phyloP scores from a whole-genome alignment of 352 stramenopile genomes.

The Pythium pectinolyticum region DNA sequence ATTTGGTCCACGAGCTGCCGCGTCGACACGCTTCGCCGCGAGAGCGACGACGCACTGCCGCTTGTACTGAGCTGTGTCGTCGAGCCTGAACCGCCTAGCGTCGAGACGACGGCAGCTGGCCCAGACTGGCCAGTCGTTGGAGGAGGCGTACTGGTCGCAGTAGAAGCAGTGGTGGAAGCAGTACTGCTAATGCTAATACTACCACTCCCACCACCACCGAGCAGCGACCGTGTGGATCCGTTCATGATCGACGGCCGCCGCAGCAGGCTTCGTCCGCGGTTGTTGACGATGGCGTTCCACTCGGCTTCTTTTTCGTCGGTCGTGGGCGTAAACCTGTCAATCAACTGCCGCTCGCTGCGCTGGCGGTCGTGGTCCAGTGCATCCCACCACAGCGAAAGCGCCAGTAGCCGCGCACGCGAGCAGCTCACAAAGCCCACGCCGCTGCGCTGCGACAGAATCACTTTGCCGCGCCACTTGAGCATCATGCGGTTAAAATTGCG shows the following conservation, averaged over 20 bases:
- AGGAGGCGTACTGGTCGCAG: not conserved
- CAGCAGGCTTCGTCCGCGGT: conserved; percentile 4
- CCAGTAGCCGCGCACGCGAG: conserved; percentile 51
- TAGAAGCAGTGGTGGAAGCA: not conserved
- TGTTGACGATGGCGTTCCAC: conserved; percentile 31
- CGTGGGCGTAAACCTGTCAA: conserved; percentile 30
- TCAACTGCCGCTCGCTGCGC: conserved; percentile 48
- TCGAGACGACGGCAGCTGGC: no score
- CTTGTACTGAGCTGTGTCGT: not conserved
- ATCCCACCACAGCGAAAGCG: conserved; percentile 67
- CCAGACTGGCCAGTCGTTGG: no score
- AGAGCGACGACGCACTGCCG: conserved; percentile 9
- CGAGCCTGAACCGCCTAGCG: no score
- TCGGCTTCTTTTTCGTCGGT: conserved; percentile 45
- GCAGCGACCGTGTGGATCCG: conserved; percentile 10
- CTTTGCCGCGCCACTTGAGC: conserved; percentile 67
- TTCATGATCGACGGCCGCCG: conserved; percentile 7
- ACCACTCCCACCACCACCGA: no score
- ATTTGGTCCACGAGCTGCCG: conserved; percentile 49
- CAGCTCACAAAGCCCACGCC: conserved; percentile 54
- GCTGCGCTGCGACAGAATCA: conserved; percentile 65
- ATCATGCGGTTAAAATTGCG: conserved; percentile 80
- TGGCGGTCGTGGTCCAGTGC: conserved; percentile 64
- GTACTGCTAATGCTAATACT: not conserved
- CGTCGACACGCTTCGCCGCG: conserved; percentile 21